Evolutionary conservation across 1,284 basidiomycete species (phyloP).

Genomic region (Ganoderma leucocontextum): DNA sequence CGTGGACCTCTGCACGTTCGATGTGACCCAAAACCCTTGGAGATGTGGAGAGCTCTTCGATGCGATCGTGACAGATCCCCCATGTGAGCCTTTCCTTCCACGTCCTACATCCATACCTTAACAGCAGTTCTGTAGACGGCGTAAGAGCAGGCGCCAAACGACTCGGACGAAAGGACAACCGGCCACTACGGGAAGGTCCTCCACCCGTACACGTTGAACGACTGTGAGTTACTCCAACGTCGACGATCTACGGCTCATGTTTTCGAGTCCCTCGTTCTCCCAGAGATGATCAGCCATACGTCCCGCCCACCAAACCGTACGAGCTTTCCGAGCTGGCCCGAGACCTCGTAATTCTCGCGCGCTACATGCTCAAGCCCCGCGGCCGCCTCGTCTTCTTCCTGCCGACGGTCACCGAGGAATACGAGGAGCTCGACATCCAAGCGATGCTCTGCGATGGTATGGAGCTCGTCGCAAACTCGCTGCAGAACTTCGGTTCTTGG

Average conservation of each 20-base stretch:
- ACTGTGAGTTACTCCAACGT: constrained; percentile 34
- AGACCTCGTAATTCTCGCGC: constrained; percentile 86
- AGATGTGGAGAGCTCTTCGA: constrained; percentile 91
- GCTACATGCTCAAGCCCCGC: constrained; percentile 85
- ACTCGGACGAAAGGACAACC: constrained; percentile 74
- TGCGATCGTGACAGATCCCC: constrained; percentile 94
- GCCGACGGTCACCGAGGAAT: constrained; percentile 92
- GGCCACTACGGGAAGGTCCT: constrained; percentile 40
- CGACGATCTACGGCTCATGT: background rate
- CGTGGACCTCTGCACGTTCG: constrained; percentile 89
- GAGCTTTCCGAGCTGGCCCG: constrained; percentile 86
- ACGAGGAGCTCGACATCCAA: constrained; percentile 84
- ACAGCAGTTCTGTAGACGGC: constrained; percentile 67
- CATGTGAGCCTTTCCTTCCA: constrained; percentile 63
- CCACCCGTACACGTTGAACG: constrained; percentile 29
- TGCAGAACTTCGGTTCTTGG: constrained; percentile 97
- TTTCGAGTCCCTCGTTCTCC: background rate
- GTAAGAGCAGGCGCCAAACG: constrained; percentile 97
- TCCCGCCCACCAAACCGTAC: constrained; percentile 92
- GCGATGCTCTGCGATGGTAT: constrained; percentile 85
- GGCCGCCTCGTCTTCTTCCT: constrained; percentile 96
- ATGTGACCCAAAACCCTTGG: constrained; percentile 91
- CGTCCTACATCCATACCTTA: background rate
- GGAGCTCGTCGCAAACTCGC: constrained; percentile 86
- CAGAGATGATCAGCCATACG: constrained; percentile 72